Percentiles rank a stretch among this genome's conserved stretches.
Evolutionary conservation across 108 stramenopile genomes (phyloP).

Genomic region (Nitzschia sp.): DNA sequence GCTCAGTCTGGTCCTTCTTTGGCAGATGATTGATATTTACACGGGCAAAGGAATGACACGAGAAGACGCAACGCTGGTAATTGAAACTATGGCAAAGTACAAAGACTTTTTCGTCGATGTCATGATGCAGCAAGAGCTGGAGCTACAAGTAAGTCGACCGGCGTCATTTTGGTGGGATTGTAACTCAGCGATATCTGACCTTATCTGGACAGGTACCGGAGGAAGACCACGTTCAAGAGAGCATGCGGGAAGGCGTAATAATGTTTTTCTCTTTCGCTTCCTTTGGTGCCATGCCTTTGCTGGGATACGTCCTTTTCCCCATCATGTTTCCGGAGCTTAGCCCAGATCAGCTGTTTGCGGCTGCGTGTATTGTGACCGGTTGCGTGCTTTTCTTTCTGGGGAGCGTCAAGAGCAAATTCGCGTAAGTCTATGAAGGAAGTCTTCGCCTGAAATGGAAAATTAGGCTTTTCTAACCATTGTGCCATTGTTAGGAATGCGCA

Average conservation of each 20-base stretch:
- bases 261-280: constrained; percentile 93
- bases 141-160: constrained; percentile 54
- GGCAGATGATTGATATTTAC: constrained; percentile 90
- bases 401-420: constrained; percentile 90
- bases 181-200: neutral
- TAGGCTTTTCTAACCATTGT: too few relatives aligned
- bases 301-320: constrained; percentile 88
- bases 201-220: constrained; percentile 85
- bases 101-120: constrained; percentile 96
- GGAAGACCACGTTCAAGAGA: constrained; percentile 81
- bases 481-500: constrained; percentile 67
- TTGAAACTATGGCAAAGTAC: constrained; percentile 93
- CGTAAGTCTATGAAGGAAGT: constrained; percentile 44
- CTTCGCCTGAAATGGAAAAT: too few relatives aligned
- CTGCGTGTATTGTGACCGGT: constrained; percentile 85
- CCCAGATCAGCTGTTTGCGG: constrained; percentile 57
- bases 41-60: constrained; percentile 66
- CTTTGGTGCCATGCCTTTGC: constrained; percentile 87
- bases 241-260: constrained; percentile 88
- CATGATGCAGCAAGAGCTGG: constrained; percentile 97
- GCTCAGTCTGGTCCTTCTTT: neutral
- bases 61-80: constrained; percentile 85
- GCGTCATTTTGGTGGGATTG: neutral
- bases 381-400: constrained; percentile 86
- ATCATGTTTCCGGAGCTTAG: constrained; percentile 56